Evolutionary conservation across 2,329 filamentous ascomycete species (phyloP).

Genomic region (Fusarium ramigenum): DNA sequence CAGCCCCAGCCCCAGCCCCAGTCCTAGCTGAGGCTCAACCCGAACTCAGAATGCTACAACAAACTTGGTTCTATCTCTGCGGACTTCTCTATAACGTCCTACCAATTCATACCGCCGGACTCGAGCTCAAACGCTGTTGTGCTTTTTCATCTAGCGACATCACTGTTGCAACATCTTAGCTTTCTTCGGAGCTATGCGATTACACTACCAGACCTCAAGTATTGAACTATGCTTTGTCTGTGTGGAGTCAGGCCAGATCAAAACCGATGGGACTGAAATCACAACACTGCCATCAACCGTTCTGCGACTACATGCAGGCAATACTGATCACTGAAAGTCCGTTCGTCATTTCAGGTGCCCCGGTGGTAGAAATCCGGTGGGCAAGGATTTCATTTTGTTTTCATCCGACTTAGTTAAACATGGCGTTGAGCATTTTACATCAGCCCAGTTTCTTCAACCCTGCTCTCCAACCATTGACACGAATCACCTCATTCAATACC

Average conservation of each 20-base stretch:
- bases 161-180: constrained; percentile 1
- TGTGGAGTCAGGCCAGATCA: background rate
- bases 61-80: background rate
- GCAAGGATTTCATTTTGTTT: background rate
- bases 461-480: background rate
- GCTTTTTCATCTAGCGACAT: background rate
- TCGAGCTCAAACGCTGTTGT: background rate
- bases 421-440: background rate
- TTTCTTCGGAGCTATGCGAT: constrained; percentile 16
- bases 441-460: constrained; percentile 15
- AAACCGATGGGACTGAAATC: background rate
- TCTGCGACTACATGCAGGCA: background rate
- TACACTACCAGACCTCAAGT: background rate
- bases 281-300: background rate
- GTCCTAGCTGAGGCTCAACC: constrained; percentile 13
- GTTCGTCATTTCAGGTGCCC: background rate
- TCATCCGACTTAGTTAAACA: background rate
- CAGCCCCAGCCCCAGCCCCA: constrained; percentile 9
- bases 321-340: background rate
- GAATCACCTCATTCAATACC: background rate
- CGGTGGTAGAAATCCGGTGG: background rate
- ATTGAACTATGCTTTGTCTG: background rate
- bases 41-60: background rate
- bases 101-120: background rate
- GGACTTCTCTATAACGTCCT: background rate